A percentile compares a stretch with the other conserved stretches of the same genome.
Evolutionary conservation across 1,139 yeast genomes (phyloP).

Genomic region (Suhomyces chickasaworum): DNA sequence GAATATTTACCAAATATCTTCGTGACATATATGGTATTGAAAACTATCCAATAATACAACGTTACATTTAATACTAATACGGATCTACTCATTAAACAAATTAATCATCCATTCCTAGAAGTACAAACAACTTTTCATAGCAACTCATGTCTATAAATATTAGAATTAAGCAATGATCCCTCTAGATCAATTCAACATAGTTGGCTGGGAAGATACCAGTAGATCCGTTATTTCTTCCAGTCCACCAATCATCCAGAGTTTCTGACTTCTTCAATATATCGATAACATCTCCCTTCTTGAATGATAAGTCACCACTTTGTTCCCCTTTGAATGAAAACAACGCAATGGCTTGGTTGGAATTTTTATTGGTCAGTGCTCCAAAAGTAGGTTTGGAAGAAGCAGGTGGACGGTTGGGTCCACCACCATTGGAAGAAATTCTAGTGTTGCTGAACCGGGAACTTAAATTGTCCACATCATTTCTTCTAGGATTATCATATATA

Average conservation of each 20-base stretch:
- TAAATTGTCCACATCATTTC: slow-evolving; percentile 41
- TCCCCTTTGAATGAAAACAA: slow-evolving; percentile 87
- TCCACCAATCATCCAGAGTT: slow-evolving; percentile 98
- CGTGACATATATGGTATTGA: too few relatives aligned
- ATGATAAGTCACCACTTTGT: slow-evolving; percentile 86
- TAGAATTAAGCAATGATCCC: neutral
- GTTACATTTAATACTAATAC: too few relatives aligned
- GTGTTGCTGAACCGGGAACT: slow-evolving; percentile 36
- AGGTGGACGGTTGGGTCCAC: slow-evolving; percentile 44
- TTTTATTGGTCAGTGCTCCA: slow-evolving; percentile 41
- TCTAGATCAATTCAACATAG: slow-evolving; percentile 78
- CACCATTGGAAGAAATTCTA: slow-evolving; percentile 25
- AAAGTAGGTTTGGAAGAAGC: slow-evolving; percentile 56
- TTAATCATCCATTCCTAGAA: slow-evolving; percentile 4
- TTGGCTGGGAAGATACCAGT: slow-evolving; percentile 98
- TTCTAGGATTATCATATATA: slow-evolving; percentile 59
- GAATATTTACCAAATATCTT: too few relatives aligned
- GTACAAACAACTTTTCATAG: slow-evolving; percentile 7
- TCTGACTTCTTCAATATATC: slow-evolving; percentile 82
- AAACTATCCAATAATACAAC: too few relatives aligned
- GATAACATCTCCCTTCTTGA: slow-evolving; percentile 94
- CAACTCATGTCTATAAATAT: slow-evolving; percentile 8
- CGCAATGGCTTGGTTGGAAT: slow-evolving; percentile 83
- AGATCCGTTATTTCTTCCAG: slow-evolving; percentile 79
- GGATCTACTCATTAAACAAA: neutral